Evolutionary conservation across 2,329 filamentous ascomycete species (phyloP), one percentile per base, ranked within the genome.

Genomic region (Cladosporium sp.): DNA sequence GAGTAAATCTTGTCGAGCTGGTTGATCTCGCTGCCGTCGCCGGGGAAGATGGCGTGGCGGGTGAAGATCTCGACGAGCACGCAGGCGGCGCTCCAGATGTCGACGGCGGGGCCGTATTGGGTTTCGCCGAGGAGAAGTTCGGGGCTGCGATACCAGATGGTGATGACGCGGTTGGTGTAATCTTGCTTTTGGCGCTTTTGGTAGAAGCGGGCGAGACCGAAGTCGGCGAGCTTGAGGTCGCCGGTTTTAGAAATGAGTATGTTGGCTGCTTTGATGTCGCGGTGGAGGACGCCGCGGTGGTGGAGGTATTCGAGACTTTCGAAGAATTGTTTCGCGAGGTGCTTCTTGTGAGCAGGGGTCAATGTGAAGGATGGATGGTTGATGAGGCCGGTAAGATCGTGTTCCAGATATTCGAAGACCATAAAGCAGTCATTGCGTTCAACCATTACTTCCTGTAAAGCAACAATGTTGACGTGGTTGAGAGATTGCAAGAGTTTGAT

Each of bases 341-440:
- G 84, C 70, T 98, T 98, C 72, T 90, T 95, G 68, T 97, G 91
- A 0, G 86, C 83, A 3, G 83, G 74, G 35, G 93, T 87, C 11
- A 98, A 80, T 55, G 85, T 85, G 72, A 95, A 98, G 0, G 86
- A 86, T 0, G 93, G 93, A 65, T 98, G 93, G 63, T 97, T 97
- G 56, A 98, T 81, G 32, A 98, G 77, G 11, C 93, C 93, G 2
- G 93, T 98, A 56, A 98, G 76, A 68, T 98, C 93, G 68, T 98
- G 93, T 1, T 93, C 92, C 32, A 97, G 79, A 66, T 98, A 98
- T 69, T 98, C 93, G 59, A 98, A 98, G 3, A 98, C 93, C 93
- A 98, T 98, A 72, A 95, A 98, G 69, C 93, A 98, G 70, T 97
- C 91, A 61, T 97, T 97, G 66, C 86, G 88, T 72, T 98, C 93